phyloP scores from a whole-genome alignment of 2,329 filamentous ascomycete species.

The Aurifilum marmelostoma region DNA sequence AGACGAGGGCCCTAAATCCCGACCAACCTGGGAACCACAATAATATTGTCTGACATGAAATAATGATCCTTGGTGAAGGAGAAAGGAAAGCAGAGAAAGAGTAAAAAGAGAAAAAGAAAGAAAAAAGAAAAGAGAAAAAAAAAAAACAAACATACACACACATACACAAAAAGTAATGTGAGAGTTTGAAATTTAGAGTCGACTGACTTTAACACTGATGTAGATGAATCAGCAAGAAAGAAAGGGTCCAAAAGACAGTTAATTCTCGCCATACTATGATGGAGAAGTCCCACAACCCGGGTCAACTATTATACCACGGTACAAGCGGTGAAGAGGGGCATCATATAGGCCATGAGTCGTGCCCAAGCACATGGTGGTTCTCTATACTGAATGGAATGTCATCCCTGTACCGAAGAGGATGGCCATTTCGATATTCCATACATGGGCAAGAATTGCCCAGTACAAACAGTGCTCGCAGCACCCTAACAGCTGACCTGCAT shows the following conservation, averaged over 20 bases:
- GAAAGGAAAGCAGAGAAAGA: no score
- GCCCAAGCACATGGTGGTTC: no score
- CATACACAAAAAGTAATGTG: not conserved
- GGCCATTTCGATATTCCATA: no score
- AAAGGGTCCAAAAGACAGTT: no score
- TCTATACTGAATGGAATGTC: not conserved
- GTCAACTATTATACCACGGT: not conserved
- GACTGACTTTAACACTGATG: not conserved
- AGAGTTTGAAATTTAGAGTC: not conserved
- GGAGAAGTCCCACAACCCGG: no score
- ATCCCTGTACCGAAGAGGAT: no score
- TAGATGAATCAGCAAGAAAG: not conserved
- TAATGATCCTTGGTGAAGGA: no score
- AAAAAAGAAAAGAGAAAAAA: not conserved
- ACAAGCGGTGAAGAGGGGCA: not conserved
- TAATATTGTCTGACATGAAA: not conserved
- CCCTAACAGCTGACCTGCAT: no score
- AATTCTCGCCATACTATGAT: no score
- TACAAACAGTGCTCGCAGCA: no score
- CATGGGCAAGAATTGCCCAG: no score
- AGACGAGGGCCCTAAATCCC: not conserved
- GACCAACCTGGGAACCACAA: not conserved
- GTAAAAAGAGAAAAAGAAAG: not conserved
- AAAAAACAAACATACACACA: not conserved
- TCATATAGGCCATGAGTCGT: not conserved